Evolutionary conservation across 345 rosid species (phyloP), one percentile per base, ranked within the genome.

Genomic region (Passiflora organensis): DNA sequence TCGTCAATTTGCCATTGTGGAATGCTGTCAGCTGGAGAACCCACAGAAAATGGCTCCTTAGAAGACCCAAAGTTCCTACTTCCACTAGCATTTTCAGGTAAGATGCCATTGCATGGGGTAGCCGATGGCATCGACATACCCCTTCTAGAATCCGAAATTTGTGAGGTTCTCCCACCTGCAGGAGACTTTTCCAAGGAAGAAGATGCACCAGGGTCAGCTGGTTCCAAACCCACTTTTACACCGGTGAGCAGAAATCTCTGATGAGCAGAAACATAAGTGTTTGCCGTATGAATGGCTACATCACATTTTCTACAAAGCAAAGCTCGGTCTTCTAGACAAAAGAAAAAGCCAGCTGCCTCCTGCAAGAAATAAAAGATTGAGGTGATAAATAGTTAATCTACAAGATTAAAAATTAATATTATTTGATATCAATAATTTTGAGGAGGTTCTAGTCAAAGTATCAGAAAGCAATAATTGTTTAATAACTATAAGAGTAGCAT

Each of bases 261-360:
- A 71, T 93, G 99, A 66, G 77, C 78, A 64, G 96, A 81, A 24
- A 86, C 96, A 65, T 69, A 80, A 42, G 72, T 42, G 65, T 89
- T 93, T 25, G 66, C 91, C 1, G 89, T 62, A 64, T 93, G 99
- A 63, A 93, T 81, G 28, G 89, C 72, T 61, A 89, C 76, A 67
- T 93, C 99, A 67, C 99, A 93, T 76, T 89, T 93, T 76, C 96
- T 72, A 73, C 99, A 93, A 22, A 93, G 87, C 43, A 93, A 75
- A 41, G 99, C 96, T 71, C 96, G 74, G 64, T 93, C 99, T 74
- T 93, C 86, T 56, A 93, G 73, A 69, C 99, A 93, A 51, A 93
- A 93, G 94, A 93, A 93, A 73, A 86, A 80, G 11, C 99, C 99
- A 52, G 91, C 77, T 13, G 80, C 62, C 66, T 93, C 99, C 99